Evolutionary conservation across 164 flowering plant species (phyloP).

Genomic region (Santalum album): DNA sequence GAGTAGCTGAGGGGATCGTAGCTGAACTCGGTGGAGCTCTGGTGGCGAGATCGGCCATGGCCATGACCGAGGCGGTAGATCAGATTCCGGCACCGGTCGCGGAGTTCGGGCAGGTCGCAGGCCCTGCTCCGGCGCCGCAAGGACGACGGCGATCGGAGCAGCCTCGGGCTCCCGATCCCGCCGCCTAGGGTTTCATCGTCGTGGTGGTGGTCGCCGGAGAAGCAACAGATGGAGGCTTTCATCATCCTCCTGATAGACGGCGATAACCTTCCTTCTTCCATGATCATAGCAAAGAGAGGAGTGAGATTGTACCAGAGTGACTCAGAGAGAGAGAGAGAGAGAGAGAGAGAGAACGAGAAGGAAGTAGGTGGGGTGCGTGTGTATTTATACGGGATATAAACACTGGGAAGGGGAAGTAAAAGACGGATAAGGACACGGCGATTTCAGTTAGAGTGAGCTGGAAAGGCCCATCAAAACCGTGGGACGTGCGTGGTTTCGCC

Average conservation of each 20-base stretch:
- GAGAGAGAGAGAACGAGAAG: background rate
- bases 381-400: background rate
- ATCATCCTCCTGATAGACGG: conserved; percentile 7
- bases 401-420: background rate
- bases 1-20: conserved; percentile 59
- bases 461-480: background rate
- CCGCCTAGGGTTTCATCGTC: background rate
- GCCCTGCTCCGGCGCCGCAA: no score
- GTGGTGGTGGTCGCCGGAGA: conserved; percentile 7
- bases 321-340: background rate
- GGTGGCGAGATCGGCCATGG: conserved; percentile 13
- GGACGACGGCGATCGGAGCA: conserved; percentile 18
- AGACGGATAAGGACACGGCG: background rate
- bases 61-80: conserved; percentile 10
- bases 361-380: background rate
- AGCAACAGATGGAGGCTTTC: conserved; percentile 23
- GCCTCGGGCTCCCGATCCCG: background rate
- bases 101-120: no score
- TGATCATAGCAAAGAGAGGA: background rate
- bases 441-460: background rate
- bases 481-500: background rate
- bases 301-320: background rate
- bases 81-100: conserved; percentile 21
- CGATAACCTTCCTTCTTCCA: conserved; percentile 5
- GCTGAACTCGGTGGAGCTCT: conserved; percentile 32